Evolutionary conservation across 2,329 filamentous ascomycete species (phyloP), one percentile per base, ranked within the genome.

Genomic region (Aureobasidium sp.): DNA sequence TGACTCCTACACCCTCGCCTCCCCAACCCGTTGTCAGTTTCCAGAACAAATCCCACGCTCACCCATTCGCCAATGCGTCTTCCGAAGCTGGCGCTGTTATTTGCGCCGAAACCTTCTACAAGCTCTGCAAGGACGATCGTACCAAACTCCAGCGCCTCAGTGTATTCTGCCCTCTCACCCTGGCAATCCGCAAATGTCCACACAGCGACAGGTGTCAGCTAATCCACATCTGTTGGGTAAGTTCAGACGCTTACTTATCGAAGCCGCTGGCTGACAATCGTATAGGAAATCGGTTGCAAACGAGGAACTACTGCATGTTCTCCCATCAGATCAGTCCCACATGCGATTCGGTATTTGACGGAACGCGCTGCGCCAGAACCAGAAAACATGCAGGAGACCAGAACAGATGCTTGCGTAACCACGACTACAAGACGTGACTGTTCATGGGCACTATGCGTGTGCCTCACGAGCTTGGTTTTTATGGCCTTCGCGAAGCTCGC

Each of bases 391-490:
- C 36, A 3, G 23, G 27, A 18, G 33, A 51, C 33, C 58, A 61
- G 38, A 23, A 61, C 31, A 31, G 29, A 10, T n/a, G 42, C 43
- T 18, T 63, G 60, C 40, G 42, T 16, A 54, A 63, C 20, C 60
- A 62, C n/a, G 45, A 62, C n/a, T n/a, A 40, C 59, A 62, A 62
- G 11, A 36, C 31, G 7, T 47, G 59, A 16, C 33, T 62, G 13
- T 62, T 62, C 47, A 62, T 62, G 59, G 36, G 36, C 18, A 33
- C 59, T 4, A 42, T 62, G 59, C 47, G 47, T 36, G 38, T 31
- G 11, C 33, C 59, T n/a, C 59, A 51, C 47, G 36, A 40, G 23
- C 59, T 62, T 5, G 59, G 59, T n/a, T 51, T 62, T 25, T 62
- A 51, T 20, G 33, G 59, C 7, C 11, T 53, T 23, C 31, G 23